Base-by-base conservation (phyloP, 2,329 filamentous ascomycete species). In the Stemphylium lycopersici region DNA sequence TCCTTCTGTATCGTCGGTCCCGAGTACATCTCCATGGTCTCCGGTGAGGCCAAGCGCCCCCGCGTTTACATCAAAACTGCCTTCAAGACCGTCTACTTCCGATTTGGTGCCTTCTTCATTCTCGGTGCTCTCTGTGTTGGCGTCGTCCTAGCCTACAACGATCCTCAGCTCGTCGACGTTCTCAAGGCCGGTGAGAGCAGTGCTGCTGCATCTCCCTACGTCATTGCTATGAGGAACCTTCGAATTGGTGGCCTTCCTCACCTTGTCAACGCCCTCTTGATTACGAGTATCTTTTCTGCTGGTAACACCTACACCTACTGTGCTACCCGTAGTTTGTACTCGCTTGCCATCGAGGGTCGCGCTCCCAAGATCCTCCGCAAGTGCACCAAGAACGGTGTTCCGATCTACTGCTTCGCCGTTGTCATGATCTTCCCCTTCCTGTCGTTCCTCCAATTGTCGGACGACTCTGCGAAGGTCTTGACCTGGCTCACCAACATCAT, bases 401-500 rank as follows among this genome's bases (percentile, higher is more conserved):
- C 91, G 0, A 82, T 91, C 58, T 91, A 89, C 74, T 90, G 87
- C 67, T 89, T 93, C 34, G 59, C 73, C 1, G 73, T 87, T 24
- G 88, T 90, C 0, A 81, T 91, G 41, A 71, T 84, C 3, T 86
- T 95, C 63, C 84, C 88, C 1, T 79, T 91, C 6, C 77, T 96
- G 10, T 84, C 87, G 2, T 95, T 92, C 74, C 77, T 93, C 42
- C 87, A 92, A 72, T 81, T 93, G 15, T 88, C 84, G 6, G 82
- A 84, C 58, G 80, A 81, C 53, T 82, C 86, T 0, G 83, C 88
- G 3, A 84, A 87, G 24, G 90, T 92, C 1, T 78, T 93, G 58
- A 81, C 81, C 40, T 92, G 89, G 89, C 86, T 92, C 61, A 83
- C 90, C 36, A 88, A 84, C 54, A 75, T 90, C 67, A 80, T 90